phyloP scores from a whole-genome alignment of 805 yeast species.

The Metschnikowia baotianmanensis region DNA sequence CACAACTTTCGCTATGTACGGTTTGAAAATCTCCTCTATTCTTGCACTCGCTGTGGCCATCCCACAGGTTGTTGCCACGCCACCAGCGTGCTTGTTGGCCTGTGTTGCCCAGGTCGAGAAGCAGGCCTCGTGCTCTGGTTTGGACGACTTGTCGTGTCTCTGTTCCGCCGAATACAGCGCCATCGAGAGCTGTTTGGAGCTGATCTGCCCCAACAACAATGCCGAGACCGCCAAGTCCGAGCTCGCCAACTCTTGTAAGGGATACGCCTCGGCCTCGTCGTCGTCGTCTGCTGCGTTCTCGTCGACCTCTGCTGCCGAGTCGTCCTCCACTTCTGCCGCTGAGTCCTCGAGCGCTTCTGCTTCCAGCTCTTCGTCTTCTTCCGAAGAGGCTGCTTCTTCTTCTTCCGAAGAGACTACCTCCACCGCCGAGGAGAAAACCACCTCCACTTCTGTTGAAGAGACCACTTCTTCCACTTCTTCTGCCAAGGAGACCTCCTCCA shows the following conservation, averaged over 20 bases:
- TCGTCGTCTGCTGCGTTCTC: constrained; percentile 12
- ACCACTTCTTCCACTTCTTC: neutral
- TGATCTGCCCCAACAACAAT: constrained; percentile 65
- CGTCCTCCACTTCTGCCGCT: constrained; percentile 17
- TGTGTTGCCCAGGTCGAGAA: constrained; percentile 74
- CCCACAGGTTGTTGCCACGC: constrained; percentile 58
- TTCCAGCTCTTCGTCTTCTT: constrained; percentile 19
- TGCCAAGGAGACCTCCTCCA: neutral
- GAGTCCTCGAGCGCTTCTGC: constrained; percentile 20
- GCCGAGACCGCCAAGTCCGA: constrained; percentile 57
- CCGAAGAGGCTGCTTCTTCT: neutral
- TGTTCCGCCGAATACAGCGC: constrained; percentile 56
- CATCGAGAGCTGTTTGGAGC: constrained; percentile 60
- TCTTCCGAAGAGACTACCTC: neutral
- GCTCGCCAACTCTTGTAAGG: constrained; percentile 53
- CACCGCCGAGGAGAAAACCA: neutral
- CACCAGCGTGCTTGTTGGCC: constrained; percentile 91
- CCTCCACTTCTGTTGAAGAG: neutral
- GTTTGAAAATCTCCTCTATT: constrained; percentile 17
- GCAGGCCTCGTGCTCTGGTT: constrained; percentile 52
- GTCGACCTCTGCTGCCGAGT: constrained; percentile 13
- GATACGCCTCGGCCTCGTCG: constrained; percentile 34
- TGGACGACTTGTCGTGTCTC: constrained; percentile 67
- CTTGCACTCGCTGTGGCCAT: constrained; percentile 38
- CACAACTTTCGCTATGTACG: constrained; percentile 10